Base-by-base conservation (phyloP, 129 eudicot species). In the Smallanthus sonchifolius region DNA sequence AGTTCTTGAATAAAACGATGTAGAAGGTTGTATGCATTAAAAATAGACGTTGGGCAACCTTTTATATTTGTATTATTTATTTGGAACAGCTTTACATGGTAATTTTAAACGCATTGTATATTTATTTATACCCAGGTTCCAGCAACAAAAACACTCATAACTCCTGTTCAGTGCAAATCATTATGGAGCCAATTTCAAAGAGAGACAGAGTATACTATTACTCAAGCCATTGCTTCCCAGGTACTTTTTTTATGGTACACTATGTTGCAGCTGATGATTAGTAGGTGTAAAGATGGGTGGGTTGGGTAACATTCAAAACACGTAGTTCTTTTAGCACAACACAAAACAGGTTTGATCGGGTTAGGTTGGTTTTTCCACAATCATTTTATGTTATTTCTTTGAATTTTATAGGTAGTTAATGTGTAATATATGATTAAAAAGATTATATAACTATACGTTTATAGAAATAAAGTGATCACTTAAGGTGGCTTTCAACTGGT, bases 121-220 rank as follows among this genome's bases (percentile, higher is more conserved):
- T 37, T 54, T 70, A 49, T 43, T 40, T 60, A 15, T 65, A 24
- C 43, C 2, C 76, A 95, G 99, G 90, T 95, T 77, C 96, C 99
- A 44, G 80, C 95, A 28, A 80, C 96, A 42, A 95, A 91, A 59
- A 95, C 97, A 77, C 86, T 91, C 75, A 67, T 95, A 13, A 88
- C 96, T 65, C 99, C 99, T 3, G 96, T 88, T 48, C 95, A 95
- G 70, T 95, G 99, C 80, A 95, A 95, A 84, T 84, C 94, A 49
- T 70, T 95, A 61, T 95, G 99, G 99, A 85, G 92, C 75, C 97
- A 95, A 75, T 95, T 95, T 67, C 92, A 82, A 73, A 69, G 87
- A 16, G 99, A 95, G 86, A 95, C 97, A 0, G 99, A 91, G 80
- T 91, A 95, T 73, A 85, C 95, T 10, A 92, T 95, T 42, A 88